These are phyloP conservation scores for Corymbia calophylla DNA, from an alignment of 441 rosid genomes.

Conservation along the genomic window DNA sequence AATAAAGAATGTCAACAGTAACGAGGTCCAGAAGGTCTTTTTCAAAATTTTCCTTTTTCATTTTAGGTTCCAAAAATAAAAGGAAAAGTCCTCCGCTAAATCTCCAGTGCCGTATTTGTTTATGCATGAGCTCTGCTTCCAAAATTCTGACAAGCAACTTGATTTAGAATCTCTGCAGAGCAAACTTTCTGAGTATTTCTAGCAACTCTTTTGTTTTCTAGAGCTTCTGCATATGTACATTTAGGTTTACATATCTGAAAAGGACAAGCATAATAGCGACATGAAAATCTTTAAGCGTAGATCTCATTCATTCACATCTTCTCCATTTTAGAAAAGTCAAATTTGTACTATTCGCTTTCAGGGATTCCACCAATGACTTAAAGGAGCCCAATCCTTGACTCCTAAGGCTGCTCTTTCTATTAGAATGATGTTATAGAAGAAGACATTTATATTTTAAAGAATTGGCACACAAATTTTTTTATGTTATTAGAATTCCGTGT, in stretches of 20 bases:
- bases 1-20: neutral
- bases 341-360: neutral
- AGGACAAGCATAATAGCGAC: neutral
- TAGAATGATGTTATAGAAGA: neutral
- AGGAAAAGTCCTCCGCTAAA: neutral
- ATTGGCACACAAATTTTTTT: neutral
- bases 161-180: neutral
- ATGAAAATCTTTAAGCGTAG: neutral
- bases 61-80: neutral
- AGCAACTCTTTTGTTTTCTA: neutral
- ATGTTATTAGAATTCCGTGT: neutral
- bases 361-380: neutral
- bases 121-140: neutral
- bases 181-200: neutral
- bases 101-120: neutral
- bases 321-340: neutral
- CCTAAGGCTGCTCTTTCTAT: neutral
- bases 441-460: neutral
- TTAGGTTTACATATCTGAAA: neutral
- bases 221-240: neutral
- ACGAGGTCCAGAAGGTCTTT: neutral
- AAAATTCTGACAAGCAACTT: neutral
- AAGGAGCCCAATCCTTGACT: neutral
- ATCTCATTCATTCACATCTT: neutral
- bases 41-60: neutral